A percentile compares a stretch with the other conserved stretches of the same genome.
Conservation (phyloP, 1,284 basidiomycete genomes). For the Grifola frondosa region DNA sequence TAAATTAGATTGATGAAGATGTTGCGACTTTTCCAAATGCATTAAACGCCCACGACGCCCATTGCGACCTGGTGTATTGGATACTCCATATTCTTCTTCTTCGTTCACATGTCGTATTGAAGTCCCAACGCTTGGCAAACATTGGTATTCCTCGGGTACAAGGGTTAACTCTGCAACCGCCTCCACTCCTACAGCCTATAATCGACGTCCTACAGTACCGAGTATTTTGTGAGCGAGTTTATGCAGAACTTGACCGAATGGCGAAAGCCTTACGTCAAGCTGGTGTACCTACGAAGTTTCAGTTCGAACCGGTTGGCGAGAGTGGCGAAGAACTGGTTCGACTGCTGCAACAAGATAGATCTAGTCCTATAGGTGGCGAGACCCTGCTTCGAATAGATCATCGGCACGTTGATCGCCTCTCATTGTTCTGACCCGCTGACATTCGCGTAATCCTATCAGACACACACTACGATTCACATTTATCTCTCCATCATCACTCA, state of each 20-base stretch:
- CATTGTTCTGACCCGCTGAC: no score
- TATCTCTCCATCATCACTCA: slow-evolving; percentile 66
- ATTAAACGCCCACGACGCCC: no score
- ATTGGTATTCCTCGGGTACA: slow-evolving; percentile 29
- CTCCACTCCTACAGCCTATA: slow-evolving; percentile 55
- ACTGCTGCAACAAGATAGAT: slow-evolving; percentile 35
- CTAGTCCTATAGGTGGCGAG: slow-evolving; percentile 57
- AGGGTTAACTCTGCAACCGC: slow-evolving; percentile 32
- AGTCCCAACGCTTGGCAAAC: slow-evolving; percentile 47
- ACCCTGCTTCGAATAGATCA: slow-evolving; percentile 67
- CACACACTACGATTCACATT: slow-evolving; percentile 74
- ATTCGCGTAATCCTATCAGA: slow-evolving; percentile 34
- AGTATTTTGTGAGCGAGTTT: slow-evolving; percentile 64
- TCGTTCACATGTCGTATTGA: slow-evolving; percentile 55
- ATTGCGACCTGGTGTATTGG: slow-evolving; percentile 71
- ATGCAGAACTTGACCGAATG: slow-evolving; percentile 53
- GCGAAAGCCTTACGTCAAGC: slow-evolving; percentile 46
- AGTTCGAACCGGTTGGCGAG: slow-evolving; percentile 66
- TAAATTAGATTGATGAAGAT: slow-evolving; percentile 27
- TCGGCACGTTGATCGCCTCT: slow-evolving; percentile 53
- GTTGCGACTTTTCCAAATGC: no score
- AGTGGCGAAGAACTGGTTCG: slow-evolving; percentile 57
- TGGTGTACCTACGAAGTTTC: slow-evolving; percentile 57
- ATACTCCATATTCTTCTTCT: slow-evolving; percentile 63
- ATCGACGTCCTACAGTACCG: slow-evolving; percentile 77